These are phyloP conservation scores for Sporisorium iseilematis-ciliati DNA, from an alignment of 1,284 basidiomycete species.

Conservation along the genomic window DNA sequence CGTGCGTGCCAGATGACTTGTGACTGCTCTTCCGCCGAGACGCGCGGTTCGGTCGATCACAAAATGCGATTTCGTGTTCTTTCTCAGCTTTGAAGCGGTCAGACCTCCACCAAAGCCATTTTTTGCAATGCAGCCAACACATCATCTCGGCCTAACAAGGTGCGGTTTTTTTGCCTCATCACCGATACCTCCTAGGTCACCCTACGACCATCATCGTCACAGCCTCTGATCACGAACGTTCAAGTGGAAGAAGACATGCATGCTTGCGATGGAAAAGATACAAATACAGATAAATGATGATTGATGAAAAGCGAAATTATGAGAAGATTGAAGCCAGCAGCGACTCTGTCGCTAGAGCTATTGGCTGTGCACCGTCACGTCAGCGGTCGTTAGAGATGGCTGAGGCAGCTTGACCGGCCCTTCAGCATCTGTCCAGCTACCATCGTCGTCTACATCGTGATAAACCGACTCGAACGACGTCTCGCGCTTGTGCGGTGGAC, in stretches of 20 bases:
- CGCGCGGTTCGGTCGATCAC: conserved; percentile 55
- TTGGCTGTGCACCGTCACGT: conserved; percentile 13
- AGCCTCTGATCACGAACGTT: too few relatives aligned
- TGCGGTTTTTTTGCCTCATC: not conserved
- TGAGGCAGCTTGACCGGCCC: conserved; percentile 5
- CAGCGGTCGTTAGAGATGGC: not conserved
- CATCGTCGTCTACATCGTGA: conserved; percentile 29
- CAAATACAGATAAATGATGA: not conserved
- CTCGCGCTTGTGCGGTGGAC: conserved; percentile 22
- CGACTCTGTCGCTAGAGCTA: not conserved
- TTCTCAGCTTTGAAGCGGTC: conserved; percentile 14
- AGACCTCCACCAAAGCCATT: conserved; percentile 35
- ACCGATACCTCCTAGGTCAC: not conserved
- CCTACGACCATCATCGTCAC: not conserved
- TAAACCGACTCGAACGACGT: conserved; percentile 28
- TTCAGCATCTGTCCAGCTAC: not conserved
- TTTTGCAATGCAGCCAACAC: not conserved
- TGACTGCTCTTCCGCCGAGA: conserved; percentile 26
- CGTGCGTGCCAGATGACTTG: not conserved
- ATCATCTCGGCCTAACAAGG: conserved; percentile 4
- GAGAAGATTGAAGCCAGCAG: not conserved
- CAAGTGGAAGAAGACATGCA: not conserved
- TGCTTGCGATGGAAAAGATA: conserved; percentile 13
- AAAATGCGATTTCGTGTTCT: conserved; percentile 21
- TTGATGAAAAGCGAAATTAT: not conserved